Evolutionary conservation across 169 alveolate species (phyloP).

Genomic region (Fabrea salina): DNA sequence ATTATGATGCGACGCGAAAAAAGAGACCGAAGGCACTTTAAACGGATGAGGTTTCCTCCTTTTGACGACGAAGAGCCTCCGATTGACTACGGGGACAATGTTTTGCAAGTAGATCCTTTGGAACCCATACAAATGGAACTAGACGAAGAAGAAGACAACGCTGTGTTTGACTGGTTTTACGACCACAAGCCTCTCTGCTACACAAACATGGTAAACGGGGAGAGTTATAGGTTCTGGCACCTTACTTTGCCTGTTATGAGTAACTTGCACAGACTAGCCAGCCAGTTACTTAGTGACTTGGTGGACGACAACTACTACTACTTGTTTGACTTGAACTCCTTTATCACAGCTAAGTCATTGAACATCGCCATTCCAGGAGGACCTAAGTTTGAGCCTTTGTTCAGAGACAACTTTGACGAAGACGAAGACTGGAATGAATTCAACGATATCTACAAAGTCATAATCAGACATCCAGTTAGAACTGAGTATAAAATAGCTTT

Average conservation of each 20-base stretch:
- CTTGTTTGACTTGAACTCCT: constrained; percentile 94
- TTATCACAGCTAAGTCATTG: constrained; percentile 99
- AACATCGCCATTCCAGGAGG: constrained; percentile 99
- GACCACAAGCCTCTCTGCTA: constrained; percentile 83
- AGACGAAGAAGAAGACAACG: constrained; percentile 97
- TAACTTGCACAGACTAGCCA: constrained; percentile 96
- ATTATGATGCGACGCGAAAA: constrained; percentile 99
- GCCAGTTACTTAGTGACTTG: constrained; percentile 95
- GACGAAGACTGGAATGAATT: constrained; percentile 99
- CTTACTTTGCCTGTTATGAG: constrained; percentile 95
- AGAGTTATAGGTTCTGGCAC: constrained; percentile 93
- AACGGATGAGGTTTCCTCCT: constrained; percentile 99
- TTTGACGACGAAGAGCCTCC: constrained; percentile 99
- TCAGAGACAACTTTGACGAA: constrained; percentile 94
- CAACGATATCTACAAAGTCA: constrained; percentile 97
- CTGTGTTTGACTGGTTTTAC: constrained; percentile 99
- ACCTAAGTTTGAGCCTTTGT: constrained; percentile 99
- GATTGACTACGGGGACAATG: constrained; percentile 98
- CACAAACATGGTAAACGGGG: constrained; percentile 89
- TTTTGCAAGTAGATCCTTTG: constrained; percentile 97
- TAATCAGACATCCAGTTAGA: constrained; percentile 90
- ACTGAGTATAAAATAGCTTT: constrained; percentile 99
- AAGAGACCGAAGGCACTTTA: constrained; percentile 99
- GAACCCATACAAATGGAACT: constrained; percentile 98
- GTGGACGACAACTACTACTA: constrained; percentile 96